Conservation (phyloP, 1,284 basidiomycete species). For the Stygiomarasmius scandens region DNA sequence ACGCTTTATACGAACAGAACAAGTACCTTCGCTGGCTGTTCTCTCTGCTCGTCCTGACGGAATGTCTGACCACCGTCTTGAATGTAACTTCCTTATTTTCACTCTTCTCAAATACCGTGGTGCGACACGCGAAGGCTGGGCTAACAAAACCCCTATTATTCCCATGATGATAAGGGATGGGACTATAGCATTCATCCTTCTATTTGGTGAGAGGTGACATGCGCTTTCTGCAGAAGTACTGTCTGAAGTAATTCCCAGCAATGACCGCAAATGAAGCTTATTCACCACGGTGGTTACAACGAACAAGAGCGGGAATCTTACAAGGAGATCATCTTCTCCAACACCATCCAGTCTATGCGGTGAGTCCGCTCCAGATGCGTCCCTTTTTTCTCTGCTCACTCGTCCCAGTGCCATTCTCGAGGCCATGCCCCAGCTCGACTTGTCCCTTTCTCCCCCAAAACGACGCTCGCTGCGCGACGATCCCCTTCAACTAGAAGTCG, state of each 20-base stretch:
- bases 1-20: not conserved
- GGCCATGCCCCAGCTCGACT: constrained; percentile 74
- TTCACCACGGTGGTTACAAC: constrained; percentile 91
- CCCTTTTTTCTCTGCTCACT: not conserved
- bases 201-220: constrained; percentile 11
- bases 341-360: constrained; percentile 96
- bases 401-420: constrained; percentile 80
- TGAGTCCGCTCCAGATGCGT: constrained; percentile 34
- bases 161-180: constrained; percentile 11
- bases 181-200: constrained; percentile 5
- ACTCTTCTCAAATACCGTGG: constrained; percentile 2
- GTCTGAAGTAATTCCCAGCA: not conserved
- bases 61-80: not conserved
- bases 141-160: constrained; percentile 2
- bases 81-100: not conserved
- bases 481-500: constrained; percentile 85
- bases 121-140: constrained; percentile 4
- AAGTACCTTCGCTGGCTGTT: not conserved
- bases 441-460: constrained; percentile 52
- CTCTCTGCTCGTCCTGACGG: not conserved
- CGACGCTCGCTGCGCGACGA: constrained; percentile 79
- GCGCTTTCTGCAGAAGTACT: too few species aligned
- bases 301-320: constrained; percentile 92
- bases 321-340: constrained; percentile 97
- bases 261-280: constrained; percentile 86